Percentiles rank a stretch among this genome's conserved stretches.
Evolutionary conservation across 2,329 filamentous ascomycete genomes (phyloP).

Genomic region (Aspergillus costaricaensis): DNA sequence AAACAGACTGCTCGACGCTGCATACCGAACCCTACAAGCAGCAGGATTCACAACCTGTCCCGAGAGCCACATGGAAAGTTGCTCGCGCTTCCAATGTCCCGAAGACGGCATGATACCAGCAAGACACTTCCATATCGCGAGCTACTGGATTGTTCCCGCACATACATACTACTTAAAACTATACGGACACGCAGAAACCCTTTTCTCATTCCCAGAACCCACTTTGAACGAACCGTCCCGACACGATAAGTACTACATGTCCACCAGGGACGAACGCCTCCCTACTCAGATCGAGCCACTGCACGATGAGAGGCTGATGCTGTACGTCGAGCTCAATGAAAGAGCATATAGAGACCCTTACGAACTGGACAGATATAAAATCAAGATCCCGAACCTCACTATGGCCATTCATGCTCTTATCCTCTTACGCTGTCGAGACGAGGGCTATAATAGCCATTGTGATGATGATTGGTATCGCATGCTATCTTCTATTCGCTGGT

Average conservation of each 20-base stretch:
- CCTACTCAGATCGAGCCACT: not conserved
- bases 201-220: not conserved
- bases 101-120: not conserved
- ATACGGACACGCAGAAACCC: not conserved
- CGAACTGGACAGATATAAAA: too few species aligned
- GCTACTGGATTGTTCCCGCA: not conserved
- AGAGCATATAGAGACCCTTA: too few species aligned
- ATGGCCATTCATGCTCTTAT: not conserved
- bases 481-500: not conserved
- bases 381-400: not conserved
- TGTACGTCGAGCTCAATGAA: too few species aligned
- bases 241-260: not conserved
- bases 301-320: too few species aligned
- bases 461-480: not conserved
- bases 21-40: not conserved
- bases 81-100: not conserved
- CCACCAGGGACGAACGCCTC: not conserved
- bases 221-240: not conserved
- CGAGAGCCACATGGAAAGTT: not conserved
- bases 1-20: not conserved
- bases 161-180: not conserved
- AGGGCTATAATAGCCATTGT: not conserved
- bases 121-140: not conserved
- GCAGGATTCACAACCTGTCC: not conserved
- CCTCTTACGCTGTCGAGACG: not conserved